These are phyloP conservation scores for Podospora tetraspora DNA, from an alignment of 495 filamentous ascomycete genomes.

Conservation along the genomic window DNA sequence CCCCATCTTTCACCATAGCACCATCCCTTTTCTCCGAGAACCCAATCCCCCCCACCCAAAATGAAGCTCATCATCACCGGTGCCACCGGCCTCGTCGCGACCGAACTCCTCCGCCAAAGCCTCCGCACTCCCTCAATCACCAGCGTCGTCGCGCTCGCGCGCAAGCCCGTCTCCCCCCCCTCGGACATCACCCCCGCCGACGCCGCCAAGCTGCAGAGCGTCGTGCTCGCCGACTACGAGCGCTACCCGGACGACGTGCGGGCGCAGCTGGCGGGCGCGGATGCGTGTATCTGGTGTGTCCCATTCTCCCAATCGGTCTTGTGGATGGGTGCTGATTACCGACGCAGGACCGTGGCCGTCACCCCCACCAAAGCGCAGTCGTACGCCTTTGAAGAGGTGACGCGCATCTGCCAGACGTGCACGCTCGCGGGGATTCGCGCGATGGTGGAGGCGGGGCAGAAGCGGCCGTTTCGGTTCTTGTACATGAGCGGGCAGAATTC, in stretches of 20 bases:
- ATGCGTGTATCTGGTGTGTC: constrained; percentile 50
- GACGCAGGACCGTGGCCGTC: constrained; percentile 38
- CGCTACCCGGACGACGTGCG: constrained; percentile 40
- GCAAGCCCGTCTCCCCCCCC: constrained; percentile 20
- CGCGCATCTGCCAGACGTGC: constrained; percentile 28
- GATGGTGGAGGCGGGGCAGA: constrained; percentile 10
- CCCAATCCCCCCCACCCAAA: neutral
- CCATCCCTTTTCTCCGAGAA: no score
- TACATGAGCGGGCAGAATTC: constrained; percentile 42
- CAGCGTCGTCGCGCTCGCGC: constrained; percentile 39
- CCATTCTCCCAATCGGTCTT: no score
- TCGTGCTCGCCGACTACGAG: constrained; percentile 40
- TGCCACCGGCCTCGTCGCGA: constrained; percentile 46
- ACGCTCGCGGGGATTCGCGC: constrained; percentile 9
- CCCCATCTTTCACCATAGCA: neutral
- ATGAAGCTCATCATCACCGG: constrained; percentile 54
- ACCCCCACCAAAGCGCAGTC: constrained; percentile 33
- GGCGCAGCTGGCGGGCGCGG: constrained; percentile 39
- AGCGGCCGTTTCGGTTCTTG: constrained; percentile 40
- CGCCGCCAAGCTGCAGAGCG: constrained; percentile 36
- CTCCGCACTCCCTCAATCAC: constrained; percentile 36
- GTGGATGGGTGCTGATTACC: neutral
- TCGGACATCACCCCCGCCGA: constrained; percentile 13
- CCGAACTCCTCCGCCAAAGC: constrained; percentile 44
- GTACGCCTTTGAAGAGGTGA: constrained; percentile 37